Base-by-base conservation (phyloP, 306 rosid species). In the Prunus mume region DNA sequence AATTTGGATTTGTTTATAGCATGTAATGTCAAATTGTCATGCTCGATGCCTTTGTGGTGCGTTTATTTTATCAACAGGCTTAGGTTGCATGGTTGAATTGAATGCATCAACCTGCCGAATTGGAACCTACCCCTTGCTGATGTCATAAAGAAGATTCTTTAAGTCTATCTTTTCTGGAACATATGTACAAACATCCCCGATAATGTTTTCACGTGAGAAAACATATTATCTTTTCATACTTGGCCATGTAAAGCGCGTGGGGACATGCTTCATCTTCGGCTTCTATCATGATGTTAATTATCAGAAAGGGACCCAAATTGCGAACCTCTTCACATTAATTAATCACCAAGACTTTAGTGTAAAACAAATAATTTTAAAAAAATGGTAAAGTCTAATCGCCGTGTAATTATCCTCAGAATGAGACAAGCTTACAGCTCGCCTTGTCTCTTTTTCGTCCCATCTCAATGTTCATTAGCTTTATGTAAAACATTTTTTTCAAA, bases 41-140 rank as follows among this genome's bases (percentile, higher is more conserved):
- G 43, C 65, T 28, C 28, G 2, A 58, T 52, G 11, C 2, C 12
- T 17, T 79, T 76, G 18, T 43, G 76, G 74, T 74, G 20, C 41
- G 69, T 49, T 70, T 34, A 34, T 34, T 45, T 41, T 32, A 71
- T 77, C 91, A 88, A 91, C 86, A 73, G 74, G 76, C 71, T 77
- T 87, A 63, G 93, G 87, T 88, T 75, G 81, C 86, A 46, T 56
- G 74, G 86, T 88, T 90, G 91, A 89, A 83, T 83, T 83, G 76
- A 63, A 43, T 64, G 46, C 77, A 50, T 69, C 49, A 19, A 79
- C 57, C 72, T 9, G 82, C 83, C 85, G 65, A 79, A 69, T 65
- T 82, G 65, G 86, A 86, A 84, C 91, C 91, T 76, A 70, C 81
- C 73, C 18, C 41, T 12, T 34, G 73, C 12, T 72, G 81, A 60